Conservation (phyloP, 345 rosid species). For the Boechera stricta region DNA sequence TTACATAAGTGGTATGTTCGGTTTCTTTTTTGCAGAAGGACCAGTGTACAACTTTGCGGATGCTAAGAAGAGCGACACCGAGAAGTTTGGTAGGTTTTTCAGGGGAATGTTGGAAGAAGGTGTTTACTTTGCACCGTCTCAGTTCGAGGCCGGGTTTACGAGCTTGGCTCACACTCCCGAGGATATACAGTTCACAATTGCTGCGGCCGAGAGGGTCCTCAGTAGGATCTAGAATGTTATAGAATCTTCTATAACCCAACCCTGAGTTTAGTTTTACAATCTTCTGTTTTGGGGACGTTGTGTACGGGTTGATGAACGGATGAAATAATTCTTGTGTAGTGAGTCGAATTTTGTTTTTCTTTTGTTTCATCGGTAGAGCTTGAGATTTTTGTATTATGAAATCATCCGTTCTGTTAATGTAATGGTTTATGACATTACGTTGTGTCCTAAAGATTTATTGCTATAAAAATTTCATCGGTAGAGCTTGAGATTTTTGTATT, state of each 20-base stretch:
- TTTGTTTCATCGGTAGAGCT: conserved; percentile 8
- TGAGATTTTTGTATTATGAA: conserved; percentile 19
- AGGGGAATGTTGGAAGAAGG: conserved; percentile 94
- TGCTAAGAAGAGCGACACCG: conserved; percentile 81
- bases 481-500: conserved; percentile 26
- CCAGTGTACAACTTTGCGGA: conserved; percentile 80
- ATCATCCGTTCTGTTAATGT: not conserved
- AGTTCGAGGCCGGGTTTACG: conserved; percentile 96
- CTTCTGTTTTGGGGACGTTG: conserved; percentile 2
- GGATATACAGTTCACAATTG: conserved; percentile 76
- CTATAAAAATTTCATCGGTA: not conserved
- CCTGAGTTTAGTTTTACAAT: conserved; percentile 12
- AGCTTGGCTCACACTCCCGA: conserved; percentile 83
- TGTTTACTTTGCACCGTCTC: conserved; percentile 96
- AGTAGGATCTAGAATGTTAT: conserved; percentile 56
- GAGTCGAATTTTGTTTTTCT: conserved; percentile 18
- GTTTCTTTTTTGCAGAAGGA: conserved; percentile 93
- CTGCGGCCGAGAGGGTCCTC: conserved; percentile 81
- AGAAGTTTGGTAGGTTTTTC: conserved; percentile 76
- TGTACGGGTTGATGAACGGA: conserved; percentile 10
- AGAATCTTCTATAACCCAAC: not conserved
- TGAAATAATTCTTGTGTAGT: conserved; percentile 17
- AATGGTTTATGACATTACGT: not conserved
- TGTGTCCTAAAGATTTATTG: not conserved
- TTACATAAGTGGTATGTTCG: conserved; percentile 84